Conservation (phyloP, 345 rosid species). For the Diplotaxis tenuifolia region DNA sequence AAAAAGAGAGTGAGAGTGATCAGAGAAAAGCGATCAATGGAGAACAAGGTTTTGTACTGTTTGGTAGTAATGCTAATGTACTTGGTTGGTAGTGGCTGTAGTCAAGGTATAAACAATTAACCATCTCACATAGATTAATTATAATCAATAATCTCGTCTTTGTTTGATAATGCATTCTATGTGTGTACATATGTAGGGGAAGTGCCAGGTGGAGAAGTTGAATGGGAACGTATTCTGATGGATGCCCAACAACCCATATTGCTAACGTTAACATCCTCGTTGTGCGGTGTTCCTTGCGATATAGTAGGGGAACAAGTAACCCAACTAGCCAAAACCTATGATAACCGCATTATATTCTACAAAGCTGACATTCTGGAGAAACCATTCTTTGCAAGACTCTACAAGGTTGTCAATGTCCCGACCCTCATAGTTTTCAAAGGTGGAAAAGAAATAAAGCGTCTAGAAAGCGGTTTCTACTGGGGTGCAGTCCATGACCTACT, state of each 20-base stretch:
- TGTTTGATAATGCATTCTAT: constrained; percentile 7
- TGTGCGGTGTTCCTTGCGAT: neutral
- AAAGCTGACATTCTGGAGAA: neutral
- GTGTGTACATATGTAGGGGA: neutral
- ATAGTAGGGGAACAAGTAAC: constrained; percentile 4
- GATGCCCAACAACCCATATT: neutral
- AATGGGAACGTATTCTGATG: neutral
- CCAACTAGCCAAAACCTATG: neutral
- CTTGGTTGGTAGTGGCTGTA: neutral
- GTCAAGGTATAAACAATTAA: constrained; percentile 11
- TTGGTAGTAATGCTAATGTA: constrained; percentile 6
- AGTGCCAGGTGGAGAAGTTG: neutral
- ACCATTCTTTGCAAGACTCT: neutral
- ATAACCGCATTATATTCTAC: neutral
- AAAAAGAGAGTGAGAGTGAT: neutral
- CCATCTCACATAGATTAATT: neutral
- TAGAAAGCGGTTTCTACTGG: neutral
- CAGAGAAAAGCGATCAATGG: constrained; percentile 7
- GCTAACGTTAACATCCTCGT: neutral
- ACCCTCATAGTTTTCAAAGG: neutral
- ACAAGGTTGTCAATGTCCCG: neutral
- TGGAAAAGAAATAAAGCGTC: neutral
- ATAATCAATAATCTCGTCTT: neutral
- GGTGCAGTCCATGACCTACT: neutral
- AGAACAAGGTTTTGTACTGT: constrained; percentile 5